Base-by-base conservation (phyloP, 805 yeast species). In the Wickerhamiella parazyma region DNA sequence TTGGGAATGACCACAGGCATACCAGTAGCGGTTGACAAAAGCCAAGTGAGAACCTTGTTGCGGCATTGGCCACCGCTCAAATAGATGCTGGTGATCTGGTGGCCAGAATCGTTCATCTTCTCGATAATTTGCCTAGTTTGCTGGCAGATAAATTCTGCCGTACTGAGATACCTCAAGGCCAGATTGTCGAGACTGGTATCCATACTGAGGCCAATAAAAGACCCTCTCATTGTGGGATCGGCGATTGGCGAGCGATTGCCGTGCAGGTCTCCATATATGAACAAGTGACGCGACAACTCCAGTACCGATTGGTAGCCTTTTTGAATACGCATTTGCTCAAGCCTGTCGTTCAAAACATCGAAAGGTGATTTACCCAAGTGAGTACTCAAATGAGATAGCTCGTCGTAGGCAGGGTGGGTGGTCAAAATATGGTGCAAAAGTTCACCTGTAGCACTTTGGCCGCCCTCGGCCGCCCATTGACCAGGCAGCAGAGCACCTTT, bases 231-330 rank as follows among this genome's bases (percentile, higher is more conserved):
- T 45, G 70, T 66, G 8, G 94, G 86, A 57, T 91, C 96, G 10
- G 97, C 96, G 53, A 91, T 78, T n/a, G 98, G 98, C 1, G 95
- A 83, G 60, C 98, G 71, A 65, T 91, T 91, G 34, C 98, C 98
- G 61, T 87, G 94, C 62, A 80, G 78, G 63, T 91, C 98, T 49
- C 97, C 98, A 62, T 91, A 91, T 64, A 84, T 85, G 63, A 85
- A 91, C 54, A 83, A 63, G 61, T 87, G 82, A 57, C 76, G 82
- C 20, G 91, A 93, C 52, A 91, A 67, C 10, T 84, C 68, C 14
- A 82, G 85, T 33, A 86, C 82, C 0, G 94, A 75, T 45, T 91
- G 71, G 28, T 73, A 72, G 19, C 70, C 70, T 33, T 67, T 69
- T 40, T 72, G 75, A 26, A 65, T 63, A 11, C 72, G 75, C 61